Evolutionary conservation across 306 rosid genomes (phyloP).

Genomic region (Myrica gale): DNA sequence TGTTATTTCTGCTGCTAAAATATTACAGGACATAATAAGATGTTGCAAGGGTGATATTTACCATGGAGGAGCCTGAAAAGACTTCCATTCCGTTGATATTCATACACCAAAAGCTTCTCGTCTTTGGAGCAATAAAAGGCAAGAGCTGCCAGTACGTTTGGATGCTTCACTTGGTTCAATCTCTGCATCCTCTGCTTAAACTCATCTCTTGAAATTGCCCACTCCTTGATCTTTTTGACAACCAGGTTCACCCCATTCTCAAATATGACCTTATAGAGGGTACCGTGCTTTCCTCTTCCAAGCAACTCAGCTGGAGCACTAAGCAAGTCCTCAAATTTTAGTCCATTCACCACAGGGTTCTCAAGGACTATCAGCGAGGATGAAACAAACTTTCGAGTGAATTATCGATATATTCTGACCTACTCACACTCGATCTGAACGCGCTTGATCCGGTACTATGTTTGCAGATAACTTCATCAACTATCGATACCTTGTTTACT

Average conservation of each 20-base stretch:
- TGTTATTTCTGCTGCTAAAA: background rate
- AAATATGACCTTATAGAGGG: conserved; percentile 69
- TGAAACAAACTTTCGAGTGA: conserved; percentile 55
- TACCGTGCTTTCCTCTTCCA: conserved; percentile 73
- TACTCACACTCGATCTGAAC: conserved; percentile 41
- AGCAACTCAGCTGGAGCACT: conserved; percentile 82
- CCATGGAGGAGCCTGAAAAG: conserved; percentile 75
- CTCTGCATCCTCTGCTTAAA: conserved; percentile 64
- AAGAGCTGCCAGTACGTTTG: conserved; percentile 55
- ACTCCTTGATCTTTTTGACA: conserved; percentile 70
- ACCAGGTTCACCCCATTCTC: conserved; percentile 54
- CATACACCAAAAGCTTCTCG: conserved; percentile 87
- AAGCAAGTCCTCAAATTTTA: conserved; percentile 72
- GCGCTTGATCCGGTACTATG: conserved; percentile 39
- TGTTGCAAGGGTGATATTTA: conserved; percentile 18
- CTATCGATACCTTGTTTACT: conserved; percentile 24
- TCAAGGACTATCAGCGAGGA: conserved; percentile 65
- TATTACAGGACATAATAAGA: background rate
- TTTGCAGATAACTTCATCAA: conserved; percentile 34
- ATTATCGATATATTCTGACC: conserved; percentile 40
- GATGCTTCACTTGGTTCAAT: conserved; percentile 54
- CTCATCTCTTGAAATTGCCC: conserved; percentile 47
- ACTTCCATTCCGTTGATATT: conserved; percentile 70
- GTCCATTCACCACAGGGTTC: conserved; percentile 42
- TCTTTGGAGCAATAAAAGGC: conserved; percentile 70